Evolutionary conservation across 2,329 filamentous ascomycete genomes (phyloP).

Genomic region (Atkinsonella texensis): DNA sequence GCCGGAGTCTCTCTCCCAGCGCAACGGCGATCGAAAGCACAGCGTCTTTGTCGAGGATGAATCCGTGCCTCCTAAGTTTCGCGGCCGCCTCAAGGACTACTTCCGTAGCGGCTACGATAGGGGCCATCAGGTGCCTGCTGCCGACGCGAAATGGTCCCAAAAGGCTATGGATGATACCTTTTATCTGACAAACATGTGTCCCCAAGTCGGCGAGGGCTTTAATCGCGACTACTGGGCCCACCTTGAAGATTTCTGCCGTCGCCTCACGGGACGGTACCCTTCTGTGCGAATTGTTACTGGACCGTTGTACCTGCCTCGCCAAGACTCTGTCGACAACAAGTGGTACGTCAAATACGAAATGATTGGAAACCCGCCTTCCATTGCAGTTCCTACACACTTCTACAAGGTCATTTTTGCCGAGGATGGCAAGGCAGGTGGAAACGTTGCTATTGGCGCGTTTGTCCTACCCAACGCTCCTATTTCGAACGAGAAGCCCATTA

Average conservation of each 20-base stretch:
- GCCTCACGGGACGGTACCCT: slow-evolving; percentile 69
- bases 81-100: slow-evolving; percentile 86
- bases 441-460: slow-evolving; percentile 85
- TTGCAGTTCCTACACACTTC: slow-evolving; percentile 96
- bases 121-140: slow-evolving; percentile 92
- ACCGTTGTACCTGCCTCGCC: slow-evolving; percentile 80
- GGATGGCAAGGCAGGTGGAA: slow-evolving; percentile 56
- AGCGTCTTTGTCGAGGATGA: slow-evolving; percentile 74
- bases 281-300: slow-evolving; percentile 87
- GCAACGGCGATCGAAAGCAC: slow-evolving; percentile 73
- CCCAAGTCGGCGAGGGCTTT: slow-evolving; percentile 95
- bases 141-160: slow-evolving; percentile 93
- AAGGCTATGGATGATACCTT: slow-evolving; percentile 93
- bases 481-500: slow-evolving; percentile 72
- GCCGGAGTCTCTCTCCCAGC: slow-evolving; percentile 61
- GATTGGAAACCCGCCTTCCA: slow-evolving; percentile 83
- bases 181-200: slow-evolving; percentile 90
- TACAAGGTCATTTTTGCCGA: slow-evolving; percentile 99
- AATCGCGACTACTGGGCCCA: slow-evolving; percentile 99
- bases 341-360: slow-evolving; percentile 95
- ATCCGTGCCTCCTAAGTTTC: slow-evolving; percentile 71
- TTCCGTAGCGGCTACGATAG: slow-evolving; percentile 89
- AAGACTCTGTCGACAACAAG: slow-evolving; percentile 73
- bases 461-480: slow-evolving; percentile 89
- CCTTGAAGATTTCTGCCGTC: slow-evolving; percentile 91